These are phyloP conservation scores for Phytophthora sojae DNA, from an alignment of 352 stramenopile genomes.

Conservation along the genomic window DNA sequence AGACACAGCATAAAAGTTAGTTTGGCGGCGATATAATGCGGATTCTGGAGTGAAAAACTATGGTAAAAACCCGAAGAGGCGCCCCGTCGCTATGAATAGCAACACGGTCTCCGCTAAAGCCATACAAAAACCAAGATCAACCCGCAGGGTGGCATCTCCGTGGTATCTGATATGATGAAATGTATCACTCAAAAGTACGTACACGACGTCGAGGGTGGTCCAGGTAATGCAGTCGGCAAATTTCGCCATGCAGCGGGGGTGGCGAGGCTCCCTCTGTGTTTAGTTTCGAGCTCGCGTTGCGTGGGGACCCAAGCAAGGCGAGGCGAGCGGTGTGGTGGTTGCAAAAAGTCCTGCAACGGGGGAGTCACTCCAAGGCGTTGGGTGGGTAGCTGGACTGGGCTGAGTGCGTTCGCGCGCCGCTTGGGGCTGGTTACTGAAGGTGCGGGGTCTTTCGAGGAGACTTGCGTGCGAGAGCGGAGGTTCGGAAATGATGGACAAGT, in stretches of 20 bases:
- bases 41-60: neutral
- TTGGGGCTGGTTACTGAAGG: neutral
- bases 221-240: conserved; percentile 53
- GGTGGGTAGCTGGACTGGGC: conserved; percentile 36
- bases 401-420: conserved; percentile 8
- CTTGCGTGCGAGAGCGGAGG: conserved; percentile 27
- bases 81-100: conserved; percentile 19
- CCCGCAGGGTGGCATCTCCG: neutral
- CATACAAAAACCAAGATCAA: conserved; percentile 19
- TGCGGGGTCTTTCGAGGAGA: conserved; percentile 15
- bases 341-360: conserved; percentile 38
- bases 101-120: conserved; percentile 17
- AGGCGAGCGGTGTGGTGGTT: conserved; percentile 18
- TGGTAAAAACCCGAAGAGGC: conserved; percentile 3
- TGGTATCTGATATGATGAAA: neutral
- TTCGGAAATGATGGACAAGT: conserved; percentile 39
- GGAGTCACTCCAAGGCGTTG: conserved; percentile 47
- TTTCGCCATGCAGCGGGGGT: conserved; percentile 51
- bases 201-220: conserved; percentile 55
- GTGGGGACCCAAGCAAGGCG: conserved; percentile 33
- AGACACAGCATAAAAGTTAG: conserved; percentile 13
- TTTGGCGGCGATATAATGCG: neutral
- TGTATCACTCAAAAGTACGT: conserved; percentile 13
- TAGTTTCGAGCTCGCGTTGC: conserved; percentile 28
- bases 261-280: conserved; percentile 29